A percentile compares a stretch with the other conserved stretches of the same genome.
Evolutionary conservation across 306 rosid species (phyloP).

Genomic region (Hippophae gyantsensis): DNA sequence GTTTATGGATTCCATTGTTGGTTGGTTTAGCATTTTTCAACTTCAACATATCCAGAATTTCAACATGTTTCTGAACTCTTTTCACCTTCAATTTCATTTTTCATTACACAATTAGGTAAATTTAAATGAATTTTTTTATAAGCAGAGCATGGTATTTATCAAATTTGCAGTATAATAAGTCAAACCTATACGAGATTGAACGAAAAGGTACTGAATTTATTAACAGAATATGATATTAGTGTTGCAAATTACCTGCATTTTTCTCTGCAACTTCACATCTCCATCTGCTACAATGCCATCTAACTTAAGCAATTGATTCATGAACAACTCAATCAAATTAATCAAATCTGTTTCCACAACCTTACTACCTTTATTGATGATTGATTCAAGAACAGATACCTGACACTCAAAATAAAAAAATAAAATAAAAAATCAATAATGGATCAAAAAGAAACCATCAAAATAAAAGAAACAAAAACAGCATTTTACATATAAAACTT

Average conservation of each 20-base stretch:
- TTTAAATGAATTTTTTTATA: no score
- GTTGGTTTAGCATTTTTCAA: constrained; percentile 46
- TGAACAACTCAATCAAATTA: constrained; percentile 63
- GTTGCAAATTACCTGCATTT: constrained; percentile 65
- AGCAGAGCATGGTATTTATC: no score
- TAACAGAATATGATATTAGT: no score
- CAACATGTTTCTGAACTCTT: constrained; percentile 90
- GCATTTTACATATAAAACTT: not conserved
- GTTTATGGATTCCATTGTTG: constrained; percentile 25
- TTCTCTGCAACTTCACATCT: constrained; percentile 88
- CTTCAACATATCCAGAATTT: constrained; percentile 79
- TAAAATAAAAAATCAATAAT: no score
- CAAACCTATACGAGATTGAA: no score
- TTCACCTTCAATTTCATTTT: constrained; percentile 44
- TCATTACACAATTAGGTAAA: no score
- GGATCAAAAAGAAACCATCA: not conserved
- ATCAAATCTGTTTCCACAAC: constrained; percentile 69
- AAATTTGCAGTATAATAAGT: no score
- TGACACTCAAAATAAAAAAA: constrained; percentile 8
- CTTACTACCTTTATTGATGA: constrained; percentile 65
- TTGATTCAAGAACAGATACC: constrained; percentile 82
- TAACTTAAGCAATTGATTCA: constrained; percentile 81
- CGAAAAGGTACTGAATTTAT: no score
- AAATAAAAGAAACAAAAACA: not conserved
- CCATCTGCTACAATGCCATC: constrained; percentile 85